Conservation (phyloP, 345 rosid genomes). For the Syzygium aqueum region DNA sequence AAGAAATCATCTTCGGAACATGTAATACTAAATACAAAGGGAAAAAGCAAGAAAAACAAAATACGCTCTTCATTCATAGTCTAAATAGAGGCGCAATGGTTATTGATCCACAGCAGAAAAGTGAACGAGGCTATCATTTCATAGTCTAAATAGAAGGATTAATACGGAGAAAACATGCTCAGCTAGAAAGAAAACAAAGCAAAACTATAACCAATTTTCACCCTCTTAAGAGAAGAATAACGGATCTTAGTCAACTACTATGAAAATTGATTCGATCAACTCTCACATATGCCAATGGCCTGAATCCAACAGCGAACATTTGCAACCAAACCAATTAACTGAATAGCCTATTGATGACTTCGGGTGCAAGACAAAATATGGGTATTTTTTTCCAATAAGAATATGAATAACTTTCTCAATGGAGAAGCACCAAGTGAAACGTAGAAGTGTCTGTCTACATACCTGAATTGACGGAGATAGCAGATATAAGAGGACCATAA, state of each 20-base stretch:
- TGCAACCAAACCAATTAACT: neutral
- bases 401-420: fast-evolving
- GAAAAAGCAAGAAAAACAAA: neutral
- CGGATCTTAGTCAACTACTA: neutral
- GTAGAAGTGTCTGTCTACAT: neutral
- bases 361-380: neutral
- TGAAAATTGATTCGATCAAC: neutral
- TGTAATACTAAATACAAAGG: neutral
- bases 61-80: neutral
- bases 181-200: neutral
- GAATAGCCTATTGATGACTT: neutral
- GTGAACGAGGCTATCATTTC: neutral
- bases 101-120: neutral
- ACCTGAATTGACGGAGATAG: slow-evolving; percentile 8
- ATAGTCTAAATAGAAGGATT: neutral
- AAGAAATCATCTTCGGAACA: neutral
- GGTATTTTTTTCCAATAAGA: neutral
- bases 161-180: neutral
- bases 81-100: neutral
- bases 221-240: neutral
- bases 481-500: slow-evolving; percentile 68
- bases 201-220: neutral
- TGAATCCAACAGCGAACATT: neutral
- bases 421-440: neutral
- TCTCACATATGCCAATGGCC: neutral